Percentiles rank a stretch among this genome's conserved stretches.
Evolutionary conservation across 345 rosid species (phyloP).

Genomic region (Schrenkiella parvula): DNA sequence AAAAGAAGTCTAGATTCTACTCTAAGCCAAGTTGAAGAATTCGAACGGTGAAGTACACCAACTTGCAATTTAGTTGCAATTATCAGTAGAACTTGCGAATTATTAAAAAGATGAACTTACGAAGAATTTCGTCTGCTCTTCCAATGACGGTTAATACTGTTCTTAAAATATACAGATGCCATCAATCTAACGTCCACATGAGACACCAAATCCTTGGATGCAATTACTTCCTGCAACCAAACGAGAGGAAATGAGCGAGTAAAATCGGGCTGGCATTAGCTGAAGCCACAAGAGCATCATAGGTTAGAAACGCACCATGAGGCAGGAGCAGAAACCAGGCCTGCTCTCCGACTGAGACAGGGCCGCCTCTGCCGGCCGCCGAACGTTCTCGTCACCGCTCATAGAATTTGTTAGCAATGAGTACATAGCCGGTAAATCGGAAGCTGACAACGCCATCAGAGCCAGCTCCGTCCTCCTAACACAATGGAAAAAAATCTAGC

Average conservation of each 20-base stretch:
- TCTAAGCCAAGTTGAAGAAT: neutral
- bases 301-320: constrained; percentile 60
- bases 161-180: constrained; percentile 93
- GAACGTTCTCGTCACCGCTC: constrained; percentile 77
- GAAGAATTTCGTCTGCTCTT: constrained; percentile 71
- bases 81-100: neutral
- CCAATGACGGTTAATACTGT: constrained; percentile 87
- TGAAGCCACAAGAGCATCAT: constrained; percentile 34
- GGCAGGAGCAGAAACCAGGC: constrained; percentile 94
- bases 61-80: neutral
- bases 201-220: constrained; percentile 76
- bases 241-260: constrained; percentile 11
- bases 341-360: constrained; percentile 80
- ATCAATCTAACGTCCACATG: constrained; percentile 86
- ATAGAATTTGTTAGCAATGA: constrained; percentile 75
- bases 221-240: constrained; percentile 81
- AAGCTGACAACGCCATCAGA: constrained; percentile 81
- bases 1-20: neutral
- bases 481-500: neutral
- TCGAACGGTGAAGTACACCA: neutral
- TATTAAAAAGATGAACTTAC: constrained; percentile 36
- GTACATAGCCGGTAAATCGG: constrained; percentile 83
- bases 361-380: constrained; percentile 89
- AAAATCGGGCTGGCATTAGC: constrained; percentile 13
- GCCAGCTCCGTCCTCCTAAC: constrained; percentile 4